phyloP scores from a whole-genome alignment of 2,329 filamentous ascomycete genomes.

The Coleophoma eucalyptorum region DNA sequence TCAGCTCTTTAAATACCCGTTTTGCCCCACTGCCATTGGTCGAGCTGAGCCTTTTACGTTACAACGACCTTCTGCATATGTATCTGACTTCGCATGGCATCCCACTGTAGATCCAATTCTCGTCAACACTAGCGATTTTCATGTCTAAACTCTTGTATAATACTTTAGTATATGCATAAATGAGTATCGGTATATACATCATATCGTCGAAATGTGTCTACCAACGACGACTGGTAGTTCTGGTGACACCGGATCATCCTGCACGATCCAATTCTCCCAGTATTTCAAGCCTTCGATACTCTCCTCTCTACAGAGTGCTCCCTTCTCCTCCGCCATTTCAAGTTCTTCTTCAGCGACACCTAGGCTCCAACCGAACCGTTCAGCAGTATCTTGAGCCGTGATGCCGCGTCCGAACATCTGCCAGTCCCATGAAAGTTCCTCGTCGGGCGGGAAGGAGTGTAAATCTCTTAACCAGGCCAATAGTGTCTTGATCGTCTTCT shows the following conservation, averaged over 20 bases:
- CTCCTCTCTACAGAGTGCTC: conserved; percentile 84
- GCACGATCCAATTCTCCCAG: conserved; percentile 68
- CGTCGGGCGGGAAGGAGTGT: conserved; percentile 60
- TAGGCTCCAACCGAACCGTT: conserved; percentile 93
- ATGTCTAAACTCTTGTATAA: no score
- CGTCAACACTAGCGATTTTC: no score
- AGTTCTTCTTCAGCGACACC: conserved; percentile 94
- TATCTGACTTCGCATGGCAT: no score
- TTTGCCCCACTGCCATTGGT: no score
- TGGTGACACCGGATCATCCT: neutral
- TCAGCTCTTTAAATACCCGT: no score
- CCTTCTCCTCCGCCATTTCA: conserved; percentile 93
- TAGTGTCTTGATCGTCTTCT: conserved; percentile 77
- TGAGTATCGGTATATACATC: no score
- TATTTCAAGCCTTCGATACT: conserved; percentile 87
- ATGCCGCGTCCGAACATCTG: conserved; percentile 75
- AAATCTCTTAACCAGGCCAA: conserved; percentile 74
- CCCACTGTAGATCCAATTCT: no score
- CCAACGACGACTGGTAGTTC: no score
- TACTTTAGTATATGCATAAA: no score
- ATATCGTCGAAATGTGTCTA: no score
- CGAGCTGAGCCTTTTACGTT: no score
- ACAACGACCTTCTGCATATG: no score
- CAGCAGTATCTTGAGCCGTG: conserved; percentile 84
- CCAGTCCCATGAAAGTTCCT: conserved; percentile 73